Evolutionary conservation across 129 eudicot genomes (phyloP), one percentile per base, ranked within the genome.

Genomic region (Escallonia herrerae): DNA sequence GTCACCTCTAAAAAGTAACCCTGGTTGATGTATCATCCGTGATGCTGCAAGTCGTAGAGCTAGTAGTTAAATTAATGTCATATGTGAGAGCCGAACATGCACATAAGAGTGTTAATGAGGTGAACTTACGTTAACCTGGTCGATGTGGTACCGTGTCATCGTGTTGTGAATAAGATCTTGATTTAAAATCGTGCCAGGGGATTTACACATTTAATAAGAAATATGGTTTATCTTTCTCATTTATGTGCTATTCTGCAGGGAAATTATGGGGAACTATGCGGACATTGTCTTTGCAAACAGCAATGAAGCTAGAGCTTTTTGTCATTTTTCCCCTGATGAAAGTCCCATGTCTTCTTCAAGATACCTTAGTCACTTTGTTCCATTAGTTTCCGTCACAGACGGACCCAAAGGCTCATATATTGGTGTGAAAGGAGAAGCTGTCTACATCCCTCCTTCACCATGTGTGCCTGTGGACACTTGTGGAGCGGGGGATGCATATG

Each of bases 401-500:
- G 99, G 99, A 39, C 86, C 82, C 40, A 64, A 79, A 66, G 99
- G 99, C 52, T 93, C 99, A 37, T 89, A 93, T 77, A 81, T 93
- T 12, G 99, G 99, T 5, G 83, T 86, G 10, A 93, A 84, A 70
- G 99, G 99, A 51, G 99, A 93, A 72, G 95, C 95, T 2, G 76
- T 89, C n/a, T 93, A 84, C 58, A 84, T 93, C 50, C 99, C 99
- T 43, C 99, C 99, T 47, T 77, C 82, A 8, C 99, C 87, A 0
- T 93, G 99, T 52, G 80, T 75, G 56, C 91, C 99, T 0, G 84
- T 93, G 0, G 99, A 93, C 74, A 93, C 99, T 33, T 93, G 99
- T 81, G 99, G 99, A 7, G 99, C 99, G 0, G 99, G 99, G 66
- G 99, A 93, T 65, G 99, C 99, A 39, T 93, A 93, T 53, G 99